Evolutionary conservation across 495 filamentous ascomycete species (phyloP).

Genomic region (Venustampulla echinocandica): DNA sequence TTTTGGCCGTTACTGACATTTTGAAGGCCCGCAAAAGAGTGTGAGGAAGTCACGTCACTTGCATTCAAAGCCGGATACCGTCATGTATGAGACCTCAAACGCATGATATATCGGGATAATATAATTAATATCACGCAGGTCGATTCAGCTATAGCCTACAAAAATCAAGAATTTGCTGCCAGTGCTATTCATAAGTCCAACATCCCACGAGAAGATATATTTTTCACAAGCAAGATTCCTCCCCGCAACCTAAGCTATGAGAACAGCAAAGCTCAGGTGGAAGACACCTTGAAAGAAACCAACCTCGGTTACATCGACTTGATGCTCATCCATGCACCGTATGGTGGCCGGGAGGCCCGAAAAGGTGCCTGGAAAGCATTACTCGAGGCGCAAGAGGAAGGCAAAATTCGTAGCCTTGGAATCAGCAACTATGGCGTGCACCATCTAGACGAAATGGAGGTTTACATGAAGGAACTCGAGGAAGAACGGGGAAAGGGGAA

Average conservation of each 20-base stretch:
- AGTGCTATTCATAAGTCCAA: slow-evolving; percentile 48
- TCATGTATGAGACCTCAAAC: slow-evolving; percentile 41
- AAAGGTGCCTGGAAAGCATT: slow-evolving; percentile 59
- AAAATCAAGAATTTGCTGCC: slow-evolving; percentile 60
- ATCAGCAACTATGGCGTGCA: slow-evolving; percentile 62
- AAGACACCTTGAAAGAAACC: slow-evolving; percentile 40
- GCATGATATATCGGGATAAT: neutral
- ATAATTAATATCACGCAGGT: slow-evolving; percentile 32
- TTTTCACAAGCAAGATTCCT: slow-evolving; percentile 66
- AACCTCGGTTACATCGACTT: slow-evolving; percentile 56
- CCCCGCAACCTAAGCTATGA: slow-evolving; percentile 38
- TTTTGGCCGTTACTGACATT: slow-evolving; percentile 10
- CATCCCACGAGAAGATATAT: slow-evolving; percentile 55
- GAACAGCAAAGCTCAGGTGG: slow-evolving; percentile 39
- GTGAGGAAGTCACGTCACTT: slow-evolving; percentile 49
- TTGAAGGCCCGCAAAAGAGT: slow-evolving; percentile 33
- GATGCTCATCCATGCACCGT: slow-evolving; percentile 54
- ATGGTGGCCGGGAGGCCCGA: slow-evolving; percentile 45
- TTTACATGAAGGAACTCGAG: slow-evolving; percentile 60
- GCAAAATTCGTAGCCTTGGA: slow-evolving; percentile 56
- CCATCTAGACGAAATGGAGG: slow-evolving; percentile 65
- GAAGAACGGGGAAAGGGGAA: slow-evolving; percentile 49
- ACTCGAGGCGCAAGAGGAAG: slow-evolving; percentile 51
- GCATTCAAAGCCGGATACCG: slow-evolving; percentile 64
- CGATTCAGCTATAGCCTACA: slow-evolving; percentile 63